Evolutionary conservation across 2,329 filamentous ascomycete species (phyloP), one percentile per base, ranked within the genome.

Genomic region (Drechslerella dactyloides): DNA sequence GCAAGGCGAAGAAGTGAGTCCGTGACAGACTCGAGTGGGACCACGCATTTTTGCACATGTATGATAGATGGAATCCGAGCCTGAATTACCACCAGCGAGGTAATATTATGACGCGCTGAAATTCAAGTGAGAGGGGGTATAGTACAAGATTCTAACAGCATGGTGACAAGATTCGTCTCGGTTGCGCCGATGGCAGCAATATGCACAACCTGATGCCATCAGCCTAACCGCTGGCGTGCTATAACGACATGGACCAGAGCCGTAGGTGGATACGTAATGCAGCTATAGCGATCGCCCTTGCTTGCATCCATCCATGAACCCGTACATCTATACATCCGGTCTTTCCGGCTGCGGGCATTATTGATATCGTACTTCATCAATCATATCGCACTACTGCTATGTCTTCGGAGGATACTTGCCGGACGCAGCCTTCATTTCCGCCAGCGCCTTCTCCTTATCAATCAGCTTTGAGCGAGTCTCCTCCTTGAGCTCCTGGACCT

Each of bases 361-460:
- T n/a, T n/a, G n/a, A n/a, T n/a, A n/a, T n/a, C n/a, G n/a, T n/a
- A n/a, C n/a, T n/a, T n/a, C n/a, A n/a, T n/a, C n/a, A n/a, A 33
- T 33, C 27, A 19, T 19, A 27, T n/a, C 48, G 7, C 3, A n/a
- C 23, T 46, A 30, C 56, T 24, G 44, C 51, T 59, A 65, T 21
- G 59, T 58, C 51, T 66, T 66, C 30, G 48, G 27, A 3, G 44
- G 54, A 46, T 66, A 73, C 54, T 73, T 73, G 52, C 58, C 60
- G 30, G 69, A 57, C 27, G 69, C 57, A 44, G 66, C 74, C 53
- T 76, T 76, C 61, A 77, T 73, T 35, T 76, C 76, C 58, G 74
- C 75, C 55, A 77, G 70, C 42, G 74, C 59, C 56, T 74, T 72
- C 70, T 77, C 76, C 66, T 75, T 76, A 52, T 75, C 75, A 37